Conservation (phyloP, 345 rosid species). For the Melastoma malabathricum region DNA sequence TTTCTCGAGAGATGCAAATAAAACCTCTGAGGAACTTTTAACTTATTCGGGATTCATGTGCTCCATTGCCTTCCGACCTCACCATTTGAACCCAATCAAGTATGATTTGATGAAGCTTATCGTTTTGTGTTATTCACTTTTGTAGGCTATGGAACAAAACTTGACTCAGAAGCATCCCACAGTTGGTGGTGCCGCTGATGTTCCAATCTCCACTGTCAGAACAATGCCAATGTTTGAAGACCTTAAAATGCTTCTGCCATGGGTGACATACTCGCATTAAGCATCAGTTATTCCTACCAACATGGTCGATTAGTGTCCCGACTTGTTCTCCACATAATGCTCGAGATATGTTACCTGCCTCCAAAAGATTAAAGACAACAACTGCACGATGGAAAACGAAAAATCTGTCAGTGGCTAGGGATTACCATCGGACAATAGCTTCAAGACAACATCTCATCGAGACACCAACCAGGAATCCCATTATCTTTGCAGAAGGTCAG, state of each 20-base stretch:
- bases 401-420: neutral
- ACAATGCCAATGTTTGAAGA: conserved; percentile 2
- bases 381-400: conserved; percentile 24
- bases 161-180: too few species aligned
- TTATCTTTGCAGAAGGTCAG: conserved; percentile 81
- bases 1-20: too few species aligned
- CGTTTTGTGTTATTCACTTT: too few species aligned
- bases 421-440: neutral
- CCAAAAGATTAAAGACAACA: conserved; percentile 69
- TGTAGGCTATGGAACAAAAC: too few species aligned
- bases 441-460: too few species aligned
- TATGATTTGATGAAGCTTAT: too few species aligned
- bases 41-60: too few species aligned
- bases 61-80: too few species aligned
- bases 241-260: conserved; percentile 9
- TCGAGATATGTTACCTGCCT: conserved; percentile 73
- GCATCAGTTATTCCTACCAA: conserved; percentile 22
- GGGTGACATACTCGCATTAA: neutral
- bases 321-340: conserved; percentile 84
- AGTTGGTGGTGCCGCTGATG: too few species aligned
- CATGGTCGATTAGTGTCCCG: conserved; percentile 67
- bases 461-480: conserved; percentile 59
- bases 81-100: too few species aligned
- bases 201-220: neutral
- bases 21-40: too few species aligned